Evolutionary conservation across 805 yeast genomes (phyloP).

Genomic region (Saccharomycopsis fermentans): DNA sequence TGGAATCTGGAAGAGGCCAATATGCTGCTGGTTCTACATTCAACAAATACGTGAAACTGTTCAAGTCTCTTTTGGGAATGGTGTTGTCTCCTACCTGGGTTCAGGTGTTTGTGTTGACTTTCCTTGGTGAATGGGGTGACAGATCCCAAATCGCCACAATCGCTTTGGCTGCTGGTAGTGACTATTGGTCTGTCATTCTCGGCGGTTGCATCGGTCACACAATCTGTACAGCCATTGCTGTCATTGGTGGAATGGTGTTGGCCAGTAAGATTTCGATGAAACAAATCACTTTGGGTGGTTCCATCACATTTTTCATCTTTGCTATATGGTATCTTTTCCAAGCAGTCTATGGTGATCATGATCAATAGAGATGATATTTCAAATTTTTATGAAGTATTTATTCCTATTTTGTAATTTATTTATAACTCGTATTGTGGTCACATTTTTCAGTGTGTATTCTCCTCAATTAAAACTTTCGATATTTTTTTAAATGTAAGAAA

Average conservation of each 20-base stretch:
- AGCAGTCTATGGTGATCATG: constrained; percentile 30
- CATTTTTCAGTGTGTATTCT: too few relatives aligned
- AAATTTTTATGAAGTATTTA: too few relatives aligned
- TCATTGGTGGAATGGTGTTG: constrained; percentile 80
- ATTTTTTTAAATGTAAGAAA: too few relatives aligned
- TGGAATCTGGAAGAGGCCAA: constrained; percentile 41
- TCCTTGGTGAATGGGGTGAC: constrained; percentile 98
- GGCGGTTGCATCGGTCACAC: constrained; percentile 92
- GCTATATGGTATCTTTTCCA: constrained; percentile 71
- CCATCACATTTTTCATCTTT: constrained; percentile 75
- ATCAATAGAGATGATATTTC: background rate
- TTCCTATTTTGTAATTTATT: too few relatives aligned
- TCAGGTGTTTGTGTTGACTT: constrained; percentile 91
- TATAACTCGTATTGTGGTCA: too few relatives aligned
- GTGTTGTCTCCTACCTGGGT: constrained; percentile 84
- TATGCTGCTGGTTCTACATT: constrained; percentile 6
- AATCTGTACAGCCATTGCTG: constrained; percentile 82
- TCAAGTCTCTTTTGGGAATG: constrained; percentile 47
- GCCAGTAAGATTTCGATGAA: constrained; percentile 88
- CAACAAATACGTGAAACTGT: constrained; percentile 26
- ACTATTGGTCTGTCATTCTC: constrained; percentile 77
- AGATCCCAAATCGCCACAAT: constrained; percentile 96
- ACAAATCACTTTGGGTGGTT: constrained; percentile 86
- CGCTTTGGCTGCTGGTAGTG: constrained; percentile 96
- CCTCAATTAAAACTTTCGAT: too few relatives aligned